phyloP scores from a whole-genome alignment of 768 basidiomycete genomes.

The Lyophyllum semitale region DNA sequence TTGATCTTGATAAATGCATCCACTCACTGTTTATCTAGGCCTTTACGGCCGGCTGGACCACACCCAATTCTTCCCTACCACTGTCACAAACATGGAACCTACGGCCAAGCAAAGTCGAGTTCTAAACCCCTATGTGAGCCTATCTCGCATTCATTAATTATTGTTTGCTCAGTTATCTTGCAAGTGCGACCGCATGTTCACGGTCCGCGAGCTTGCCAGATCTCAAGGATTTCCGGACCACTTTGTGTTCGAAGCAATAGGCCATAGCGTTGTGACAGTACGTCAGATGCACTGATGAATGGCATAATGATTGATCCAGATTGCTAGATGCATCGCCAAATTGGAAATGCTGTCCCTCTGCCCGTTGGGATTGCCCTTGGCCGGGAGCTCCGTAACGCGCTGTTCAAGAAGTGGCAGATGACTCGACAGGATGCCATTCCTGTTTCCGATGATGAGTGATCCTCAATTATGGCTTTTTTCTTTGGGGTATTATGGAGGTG shows the following conservation, averaged over 20 bases:
- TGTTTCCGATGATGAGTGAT: conserved; percentile 17
- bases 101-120: conserved; percentile 77
- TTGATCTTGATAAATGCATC: background rate
- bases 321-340: conserved; percentile 73
- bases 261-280: conserved; percentile 61
- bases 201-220: conserved; percentile 75
- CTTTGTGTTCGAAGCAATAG: conserved; percentile 60
- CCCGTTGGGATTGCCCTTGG: conserved; percentile 66
- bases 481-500: too few species aligned
- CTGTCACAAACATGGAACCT: conserved; percentile 77
- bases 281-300: conserved; percentile 22
- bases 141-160: background rate
- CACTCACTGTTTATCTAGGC: conserved; percentile 26
- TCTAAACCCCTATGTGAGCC: conserved; percentile 62
- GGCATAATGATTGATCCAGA: background rate
- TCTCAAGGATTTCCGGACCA: conserved; percentile 83
- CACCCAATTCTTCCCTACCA: conserved; percentile 65
- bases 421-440: conserved; percentile 36
- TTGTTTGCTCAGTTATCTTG: background rate
- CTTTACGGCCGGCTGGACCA: conserved; percentile 60
- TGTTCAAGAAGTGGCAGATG: conserved; percentile 54
- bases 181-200: conserved; percentile 73
- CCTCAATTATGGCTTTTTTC: too few species aligned
- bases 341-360: conserved; percentile 81
- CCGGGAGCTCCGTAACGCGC: conserved; percentile 52